phyloP scores from a whole-genome alignment of 2,329 filamentous ascomycete genomes.

The Domatiomyces globalis region DNA sequence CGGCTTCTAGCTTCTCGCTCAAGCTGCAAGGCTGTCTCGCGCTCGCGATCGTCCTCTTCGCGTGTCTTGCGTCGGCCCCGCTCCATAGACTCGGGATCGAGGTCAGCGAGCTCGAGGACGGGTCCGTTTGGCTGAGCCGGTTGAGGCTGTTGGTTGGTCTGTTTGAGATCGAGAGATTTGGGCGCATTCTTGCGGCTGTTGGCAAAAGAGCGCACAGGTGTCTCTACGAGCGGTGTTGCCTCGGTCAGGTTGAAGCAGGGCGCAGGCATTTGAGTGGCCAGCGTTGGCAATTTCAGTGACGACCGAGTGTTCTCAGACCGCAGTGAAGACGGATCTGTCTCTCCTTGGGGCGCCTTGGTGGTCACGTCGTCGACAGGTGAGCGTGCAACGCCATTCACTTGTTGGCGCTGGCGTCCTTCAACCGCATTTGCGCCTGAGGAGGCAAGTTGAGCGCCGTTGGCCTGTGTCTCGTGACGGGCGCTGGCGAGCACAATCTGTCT shows the following conservation, averaged over 20 bases:
- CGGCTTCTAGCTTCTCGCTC: constrained; percentile 53
- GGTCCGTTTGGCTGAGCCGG: neutral
- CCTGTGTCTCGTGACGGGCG: neutral
- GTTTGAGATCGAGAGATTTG: constrained; percentile 61
- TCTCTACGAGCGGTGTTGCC: constrained; percentile 31
- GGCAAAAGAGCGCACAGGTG: constrained; percentile 39
- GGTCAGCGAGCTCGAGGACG: constrained; percentile 1
- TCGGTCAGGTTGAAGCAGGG: constrained; percentile 13
- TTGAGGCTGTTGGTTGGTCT: constrained; percentile 20
- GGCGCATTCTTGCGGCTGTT: constrained; percentile 70
- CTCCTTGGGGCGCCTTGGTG: neutral
- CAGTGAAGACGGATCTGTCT: neutral
- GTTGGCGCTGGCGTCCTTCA: neutral
- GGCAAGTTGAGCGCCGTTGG: neutral
- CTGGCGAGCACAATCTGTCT: neutral
- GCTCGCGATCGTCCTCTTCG: constrained; percentile 70
- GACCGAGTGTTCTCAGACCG: neutral
- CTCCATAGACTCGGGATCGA: constrained; percentile 28
- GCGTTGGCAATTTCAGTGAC: constrained; percentile 5
- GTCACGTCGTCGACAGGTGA: neutral
- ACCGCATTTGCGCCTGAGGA: no score
- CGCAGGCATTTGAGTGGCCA: constrained; percentile 10
- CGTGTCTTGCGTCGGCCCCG: constrained; percentile 71
- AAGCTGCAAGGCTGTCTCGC: constrained; percentile 49
- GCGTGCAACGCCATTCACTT: neutral